These are phyloP conservation scores for Tubosaeta brunneosetosa DNA, from an alignment of 768 basidiomycete species.

Conservation along the genomic window DNA sequence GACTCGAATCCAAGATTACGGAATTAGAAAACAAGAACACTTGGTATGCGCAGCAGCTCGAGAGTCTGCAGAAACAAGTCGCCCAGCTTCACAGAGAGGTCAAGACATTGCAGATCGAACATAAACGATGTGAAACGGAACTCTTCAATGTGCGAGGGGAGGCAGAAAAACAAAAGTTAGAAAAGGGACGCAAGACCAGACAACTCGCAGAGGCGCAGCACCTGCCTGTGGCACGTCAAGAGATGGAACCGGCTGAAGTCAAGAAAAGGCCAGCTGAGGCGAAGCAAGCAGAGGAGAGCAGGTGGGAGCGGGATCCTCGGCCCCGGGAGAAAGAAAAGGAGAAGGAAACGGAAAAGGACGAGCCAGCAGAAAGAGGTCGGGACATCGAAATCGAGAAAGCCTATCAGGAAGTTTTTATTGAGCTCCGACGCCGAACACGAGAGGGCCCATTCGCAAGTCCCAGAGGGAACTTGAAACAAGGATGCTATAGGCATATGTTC, in stretches of 20 bases:
- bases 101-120: slow-evolving; percentile 25
- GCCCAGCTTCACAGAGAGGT: slow-evolving; percentile 22
- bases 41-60: slow-evolving; percentile 14
- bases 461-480: slow-evolving; percentile 10
- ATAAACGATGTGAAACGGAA: slow-evolving; percentile 25
- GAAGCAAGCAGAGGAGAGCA: too few relatives aligned
- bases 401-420: too few relatives aligned
- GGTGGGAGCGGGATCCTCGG: too few relatives aligned
- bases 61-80: slow-evolving; percentile 27
- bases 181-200: slow-evolving; percentile 28
- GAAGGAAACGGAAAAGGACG: too few relatives aligned
- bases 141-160: slow-evolving; percentile 22
- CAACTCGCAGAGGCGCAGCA: slow-evolving; percentile 27
- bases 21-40: slow-evolving; percentile 27
- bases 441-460: too few relatives aligned
- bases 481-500: slow-evolving; percentile 15
- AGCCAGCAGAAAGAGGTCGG: too few relatives aligned
- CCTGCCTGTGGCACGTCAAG: slow-evolving; percentile 22
- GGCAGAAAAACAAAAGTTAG: slow-evolving; percentile 27
- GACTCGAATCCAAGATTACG: slow-evolving; percentile 28
- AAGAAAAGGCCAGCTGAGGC: too few relatives aligned
- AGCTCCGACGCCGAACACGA: too few relatives aligned
- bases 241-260: slow-evolving; percentile 13
- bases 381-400: too few relatives aligned
- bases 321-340: too few relatives aligned